Evolutionary conservation across 164 flowering plant genomes (phyloP), one percentile per base, ranked within the genome.

Genomic region (Liquidambar formosana): DNA sequence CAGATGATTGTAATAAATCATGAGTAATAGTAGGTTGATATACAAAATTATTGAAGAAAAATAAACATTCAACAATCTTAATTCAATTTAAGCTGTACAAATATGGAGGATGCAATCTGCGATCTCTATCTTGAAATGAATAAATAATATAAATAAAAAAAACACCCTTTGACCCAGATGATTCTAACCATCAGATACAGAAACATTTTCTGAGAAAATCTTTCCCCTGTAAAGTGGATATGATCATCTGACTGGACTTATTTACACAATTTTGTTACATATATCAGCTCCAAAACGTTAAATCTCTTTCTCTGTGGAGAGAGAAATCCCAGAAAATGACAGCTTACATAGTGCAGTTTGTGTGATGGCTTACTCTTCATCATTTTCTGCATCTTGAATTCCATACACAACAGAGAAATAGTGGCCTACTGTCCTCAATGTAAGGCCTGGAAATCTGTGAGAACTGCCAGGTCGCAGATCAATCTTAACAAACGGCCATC

Each of bases 381-480:
- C 79, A 59, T 52, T 68, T 66, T 84, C 85, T 4, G 76, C 70
- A 61, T 73, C 76, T 14, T 82, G 15, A 60, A 9, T 68, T 59
- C 83, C 94, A 76, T 93, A 93, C 3, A 93, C 80, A 45, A 91
- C 84, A 57, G 88, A 79, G 18, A 91, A 77, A 76, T 93, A 93
- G 73, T 76, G 77, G 49, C 86, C 82, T 6, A 93, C 25, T 10
- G 90, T 91, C 71, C 60, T 79, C 72, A 77, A 60, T 14, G 93
- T 86, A 51, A 92, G 92, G 70, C 97, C 97, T 26, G 99, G 97
- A 75, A 95, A 93, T 75, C 88, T 77, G 78, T 91, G 89, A 63
- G 75, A 61, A 62, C 92, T 73, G 18, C 75, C 81, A 1, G 94
- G 97, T 38, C 70, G 80, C 38, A 73, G 68, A 75, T 89, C 93